Conservation (phyloP, 73 alveolate species). For the Effrenium voratum region DNA sequence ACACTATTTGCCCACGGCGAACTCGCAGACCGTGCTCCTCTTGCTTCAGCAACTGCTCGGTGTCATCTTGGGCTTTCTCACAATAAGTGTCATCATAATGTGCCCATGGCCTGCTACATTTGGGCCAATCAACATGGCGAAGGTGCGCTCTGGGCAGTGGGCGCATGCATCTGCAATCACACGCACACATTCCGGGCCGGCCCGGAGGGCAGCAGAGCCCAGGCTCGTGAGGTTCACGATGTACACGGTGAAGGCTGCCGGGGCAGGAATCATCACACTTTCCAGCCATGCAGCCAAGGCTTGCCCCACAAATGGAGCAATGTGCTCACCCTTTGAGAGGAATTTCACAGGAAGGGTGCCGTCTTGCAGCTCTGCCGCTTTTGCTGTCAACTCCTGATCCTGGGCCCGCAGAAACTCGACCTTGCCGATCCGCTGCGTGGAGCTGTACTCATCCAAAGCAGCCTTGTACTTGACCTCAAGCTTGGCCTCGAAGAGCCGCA, state of each 20-base stretch:
- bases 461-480: conserved; percentile 9
- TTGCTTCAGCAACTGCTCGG: background rate
- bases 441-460: background rate
- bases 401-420: conserved; percentile 44
- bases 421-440: conserved; percentile 45
- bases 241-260: conserved; percentile 17
- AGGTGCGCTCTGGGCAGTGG: conserved; percentile 45
- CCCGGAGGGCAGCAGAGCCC: background rate
- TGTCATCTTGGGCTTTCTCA: background rate
- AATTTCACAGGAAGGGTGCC: background rate
- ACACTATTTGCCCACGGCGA: conserved; percentile 20
- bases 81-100: background rate
- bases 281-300: background rate
- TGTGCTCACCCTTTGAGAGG: no score
- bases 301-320: conserved; percentile 6
- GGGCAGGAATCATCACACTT: background rate
- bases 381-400: background rate
- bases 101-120: conserved; percentile 14
- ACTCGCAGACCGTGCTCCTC: background rate
- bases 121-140: background rate
- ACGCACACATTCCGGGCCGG: background rate
- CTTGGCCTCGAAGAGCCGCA: conserved; percentile 33
- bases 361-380: background rate
- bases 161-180: conserved; percentile 55
- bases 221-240: conserved; percentile 14